Base-by-base conservation (phyloP, 495 filamentous ascomycete genomes). In the Talaromyces stipitatus region DNA sequence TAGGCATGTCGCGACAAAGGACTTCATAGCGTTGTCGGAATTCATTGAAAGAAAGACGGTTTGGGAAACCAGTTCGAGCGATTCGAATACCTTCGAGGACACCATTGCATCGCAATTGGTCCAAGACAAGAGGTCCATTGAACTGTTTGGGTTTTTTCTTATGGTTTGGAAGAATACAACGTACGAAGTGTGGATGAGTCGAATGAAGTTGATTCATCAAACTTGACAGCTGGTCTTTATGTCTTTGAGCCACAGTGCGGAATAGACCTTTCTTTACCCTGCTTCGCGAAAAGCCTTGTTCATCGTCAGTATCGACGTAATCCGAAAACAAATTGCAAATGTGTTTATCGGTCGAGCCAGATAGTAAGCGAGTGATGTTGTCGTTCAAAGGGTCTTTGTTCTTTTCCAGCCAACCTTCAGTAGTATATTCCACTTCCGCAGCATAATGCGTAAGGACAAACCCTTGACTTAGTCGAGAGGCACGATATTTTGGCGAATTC, bases 361-460 rank as follows among this genome's bases (percentile, higher is more conserved):
- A 90, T 12, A 99, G 80, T 6, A 99, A 78, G 27, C 87, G 83
- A 0, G 95, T 97, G 30, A 97, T 77, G 61, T 96, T 99, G 76
- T 99, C 95, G 58, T 97, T 97, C 9, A 99, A 71, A 1, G 95
- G 95, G 66, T 99, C 95, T 64, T 99, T 99, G 73, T 99, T 99
- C 79, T 97, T 99, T 67, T 97, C 92, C 28, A 99, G 78, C 95
- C 95, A 99, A 47, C 88, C 90, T 22, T 92, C 84, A 0, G 95
- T 99, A 10, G 84, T 87, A 68, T 99, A 99, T 67, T 99, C 95
- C 1, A 99, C 95, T 69, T 96, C 94, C 14, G 95, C 90, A 8
- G 95, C 95, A 63, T 99, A 99, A 64, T 99, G 95, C 2, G 95
- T 99, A n/a, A 99, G 82, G 66, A 96, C 85, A 65, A 99, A 99